Percentiles rank a stretch among this genome's conserved stretches.
Evolutionary conservation across 306 rosid genomes (phyloP).

Genomic region (Inga leiocalycina): DNA sequence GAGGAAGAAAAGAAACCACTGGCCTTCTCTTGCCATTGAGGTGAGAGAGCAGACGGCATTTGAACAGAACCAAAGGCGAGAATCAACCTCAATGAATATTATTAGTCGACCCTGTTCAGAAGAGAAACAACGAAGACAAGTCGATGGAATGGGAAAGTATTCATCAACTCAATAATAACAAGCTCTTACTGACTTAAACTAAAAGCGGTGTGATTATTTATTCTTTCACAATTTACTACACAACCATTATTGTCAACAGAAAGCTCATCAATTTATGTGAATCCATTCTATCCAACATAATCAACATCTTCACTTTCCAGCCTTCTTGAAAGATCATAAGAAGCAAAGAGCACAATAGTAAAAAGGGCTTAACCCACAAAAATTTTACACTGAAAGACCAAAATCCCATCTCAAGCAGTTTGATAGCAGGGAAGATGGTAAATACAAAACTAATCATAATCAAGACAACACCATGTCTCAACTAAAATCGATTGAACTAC

Average conservation of each 20-base stretch:
- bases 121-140: constrained; percentile 13
- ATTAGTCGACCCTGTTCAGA: constrained; percentile 44
- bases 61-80: constrained; percentile 43
- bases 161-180: constrained; percentile 10
- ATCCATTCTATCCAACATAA: background rate
- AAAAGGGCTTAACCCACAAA: background rate
- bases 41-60: constrained; percentile 75
- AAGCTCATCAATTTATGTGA: constrained; percentile 22
- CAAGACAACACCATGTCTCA: background rate
- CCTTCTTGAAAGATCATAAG: background rate
- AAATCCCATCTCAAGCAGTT: background rate
- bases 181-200: background rate
- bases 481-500: background rate
- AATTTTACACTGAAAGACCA: background rate
- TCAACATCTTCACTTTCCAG: background rate
- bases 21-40: constrained; percentile 95
- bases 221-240: background rate
- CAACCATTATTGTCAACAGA: constrained; percentile 1
- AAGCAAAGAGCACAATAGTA: no score
- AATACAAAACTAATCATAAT: background rate
- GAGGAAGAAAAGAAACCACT: constrained; percentile 87
- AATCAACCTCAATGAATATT: constrained; percentile 37
- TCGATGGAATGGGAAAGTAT: constrained; percentile 17
- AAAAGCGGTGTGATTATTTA: background rate
- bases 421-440: background rate